These are phyloP conservation scores for Lophiostoma macrostomum DNA, from an alignment of 495 filamentous ascomycete genomes.

Conservation along the genomic window DNA sequence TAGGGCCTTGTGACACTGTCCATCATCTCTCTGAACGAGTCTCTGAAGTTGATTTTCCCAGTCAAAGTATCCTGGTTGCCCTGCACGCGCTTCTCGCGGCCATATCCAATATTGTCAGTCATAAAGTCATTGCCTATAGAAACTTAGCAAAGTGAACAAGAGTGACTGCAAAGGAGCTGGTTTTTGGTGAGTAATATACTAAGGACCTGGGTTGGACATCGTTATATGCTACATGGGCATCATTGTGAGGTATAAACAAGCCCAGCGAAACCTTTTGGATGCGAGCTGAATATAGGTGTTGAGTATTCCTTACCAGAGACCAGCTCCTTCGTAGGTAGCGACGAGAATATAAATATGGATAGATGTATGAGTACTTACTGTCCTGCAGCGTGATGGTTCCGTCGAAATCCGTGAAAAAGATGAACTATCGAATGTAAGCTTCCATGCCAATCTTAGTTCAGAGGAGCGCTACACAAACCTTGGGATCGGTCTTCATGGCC, in stretches of 20 bases:
- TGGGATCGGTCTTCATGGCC: conserved; percentile 31
- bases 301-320: too few relatives aligned
- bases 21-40: conserved; percentile 85
- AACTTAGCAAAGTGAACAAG: too few relatives aligned
- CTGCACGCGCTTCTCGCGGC: conserved; percentile 58
- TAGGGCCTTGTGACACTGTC: conserved; percentile 74
- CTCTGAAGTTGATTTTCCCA: conserved; percentile 66
- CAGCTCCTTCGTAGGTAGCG: neutral
- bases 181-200: too few relatives aligned
- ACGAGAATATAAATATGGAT: neutral
- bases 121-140: conserved; percentile 79
- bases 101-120: conserved; percentile 89
- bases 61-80: conserved; percentile 71
- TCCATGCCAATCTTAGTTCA: neutral
- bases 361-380: conserved; percentile 49
- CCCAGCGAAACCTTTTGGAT: too few relatives aligned
- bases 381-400: conserved; percentile 90
- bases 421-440: conserved; percentile 46
- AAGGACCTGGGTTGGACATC: too few relatives aligned
- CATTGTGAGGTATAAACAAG: too few relatives aligned
- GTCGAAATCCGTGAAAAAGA: conserved; percentile 98
- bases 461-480: conserved; percentile 7
- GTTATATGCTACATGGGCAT: too few relatives aligned
- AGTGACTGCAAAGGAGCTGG: too few relatives aligned
- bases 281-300: too few relatives aligned